Conservation (phyloP, 768 basidiomycete genomes). For the Suillus americanus region DNA sequence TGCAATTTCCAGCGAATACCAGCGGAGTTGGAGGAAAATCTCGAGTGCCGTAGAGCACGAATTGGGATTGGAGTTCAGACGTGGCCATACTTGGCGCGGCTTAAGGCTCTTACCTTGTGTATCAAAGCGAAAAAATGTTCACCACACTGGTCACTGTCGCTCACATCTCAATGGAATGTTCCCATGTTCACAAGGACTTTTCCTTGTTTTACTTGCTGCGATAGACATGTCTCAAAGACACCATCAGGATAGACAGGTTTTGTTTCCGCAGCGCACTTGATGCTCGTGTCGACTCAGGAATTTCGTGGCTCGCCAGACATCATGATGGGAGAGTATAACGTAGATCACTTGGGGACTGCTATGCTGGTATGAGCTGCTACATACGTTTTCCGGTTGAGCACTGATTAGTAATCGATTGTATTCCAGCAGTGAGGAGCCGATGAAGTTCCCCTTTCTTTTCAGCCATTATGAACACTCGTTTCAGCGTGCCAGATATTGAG, state of each 20-base stretch:
- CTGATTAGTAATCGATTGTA: not conserved
- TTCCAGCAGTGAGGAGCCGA: not conserved
- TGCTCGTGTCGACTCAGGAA: no score
- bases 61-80: slow-evolving; percentile 45
- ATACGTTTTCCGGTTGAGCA: not conserved
- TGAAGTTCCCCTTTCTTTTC: slow-evolving; percentile 2
- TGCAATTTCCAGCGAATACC: not conserved
- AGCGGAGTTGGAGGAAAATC: slow-evolving; percentile 44
- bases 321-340: no score
- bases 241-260: no score
- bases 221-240: not conserved
- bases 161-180: slow-evolving; percentile 73
- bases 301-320: no score
- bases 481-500: slow-evolving; percentile 27
- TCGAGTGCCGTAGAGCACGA: slow-evolving; percentile 43
- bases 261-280: no score
- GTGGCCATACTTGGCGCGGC: slow-evolving; percentile 5
- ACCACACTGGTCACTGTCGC: not conserved
- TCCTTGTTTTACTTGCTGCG: slow-evolving; percentile 51
- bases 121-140: not conserved
- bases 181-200: slow-evolving; percentile 66
- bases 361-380: no score
- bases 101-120: not conserved
- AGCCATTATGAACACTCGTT: not conserved
- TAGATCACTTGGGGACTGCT: no score